A percentile compares a stretch with the other conserved stretches of the same genome.
Conservation (phyloP, 495 filamentous ascomycete species). For the Tuber borchii region DNA sequence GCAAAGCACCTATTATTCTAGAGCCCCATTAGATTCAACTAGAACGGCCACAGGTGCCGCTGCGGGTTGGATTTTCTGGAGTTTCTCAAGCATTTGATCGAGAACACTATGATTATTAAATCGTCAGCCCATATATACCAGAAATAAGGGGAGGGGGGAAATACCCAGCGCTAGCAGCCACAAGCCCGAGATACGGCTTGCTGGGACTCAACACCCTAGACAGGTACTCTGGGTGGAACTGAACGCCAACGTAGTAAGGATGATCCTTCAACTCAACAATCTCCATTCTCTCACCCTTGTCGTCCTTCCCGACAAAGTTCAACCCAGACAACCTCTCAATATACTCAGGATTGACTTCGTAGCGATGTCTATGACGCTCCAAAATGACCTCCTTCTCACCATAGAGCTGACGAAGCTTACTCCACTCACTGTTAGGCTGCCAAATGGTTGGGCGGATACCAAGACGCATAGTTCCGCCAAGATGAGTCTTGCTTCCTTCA, state of each 20-base stretch:
- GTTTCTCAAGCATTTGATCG: slow-evolving; percentile 25
- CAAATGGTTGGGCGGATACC: slow-evolving; percentile 68
- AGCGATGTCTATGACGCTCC: slow-evolving; percentile 67
- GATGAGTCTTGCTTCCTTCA: slow-evolving; percentile 60
- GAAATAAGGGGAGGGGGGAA: background rate
- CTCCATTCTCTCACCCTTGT: slow-evolving; percentile 80
- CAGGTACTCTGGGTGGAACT: slow-evolving; percentile 83
- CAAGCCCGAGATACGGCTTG: slow-evolving; percentile 76
- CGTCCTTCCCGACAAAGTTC: slow-evolving; percentile 71
- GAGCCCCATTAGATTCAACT: slow-evolving; percentile 12
- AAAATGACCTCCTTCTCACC: slow-evolving; percentile 51
- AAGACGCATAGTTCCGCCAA: slow-evolving; percentile 92
- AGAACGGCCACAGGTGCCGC: background rate
- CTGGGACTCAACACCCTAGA: slow-evolving; percentile 65
- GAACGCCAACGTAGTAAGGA: slow-evolving; percentile 83
- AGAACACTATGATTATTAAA: slow-evolving; percentile 22
- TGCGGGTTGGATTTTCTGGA: background rate
- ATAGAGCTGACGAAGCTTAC: slow-evolving; percentile 68
- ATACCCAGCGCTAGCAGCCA: slow-evolving; percentile 63
- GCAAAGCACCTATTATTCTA: slow-evolving; percentile 12
- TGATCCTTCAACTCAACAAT: slow-evolving; percentile 83
- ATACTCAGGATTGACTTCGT: slow-evolving; percentile 67
- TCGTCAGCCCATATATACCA: background rate
- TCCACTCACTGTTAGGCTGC: slow-evolving; percentile 73
- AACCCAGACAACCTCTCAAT: slow-evolving; percentile 58